Base-by-base conservation (phyloP, 257 asterid species). In the Solanum chaucha region DNA sequence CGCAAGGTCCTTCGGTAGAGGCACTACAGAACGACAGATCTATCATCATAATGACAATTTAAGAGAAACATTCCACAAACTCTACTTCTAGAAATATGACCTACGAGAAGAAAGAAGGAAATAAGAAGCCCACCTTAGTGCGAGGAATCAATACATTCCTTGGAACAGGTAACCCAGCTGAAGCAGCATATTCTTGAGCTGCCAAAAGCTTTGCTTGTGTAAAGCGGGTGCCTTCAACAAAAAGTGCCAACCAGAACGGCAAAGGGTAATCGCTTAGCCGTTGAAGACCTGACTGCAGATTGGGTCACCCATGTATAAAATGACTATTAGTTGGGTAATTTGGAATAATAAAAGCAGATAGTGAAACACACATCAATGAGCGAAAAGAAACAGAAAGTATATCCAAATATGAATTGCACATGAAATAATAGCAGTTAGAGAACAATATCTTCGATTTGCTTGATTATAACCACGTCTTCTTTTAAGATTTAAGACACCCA, bases 191-290 rank as follows among this genome's bases (percentile, higher is more conserved):
- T 89, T 97, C 99, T 88, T 95, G 99, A 88, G 99, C 99, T 46
- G 98, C 98, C 88, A 93, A 88, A 88, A 97, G 99, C 91, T 97
- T 97, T 87, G 98, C 96, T 89, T 93, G 96, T 0, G 99, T 97
- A 88, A 97, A 97, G 85, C 98, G 96, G 88, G 99, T 97, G 51
- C 99, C 99, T 92, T 95, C 99, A 19, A 96, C 99, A 87, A 97
- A 97, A 90, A 97, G 96, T 75, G 98, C 98, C 85, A 97, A 86
- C 98, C 98, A 97, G 89, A 97, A 97, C 34, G 99, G 98, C 59
- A 67, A 92, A 87, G 99, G 99, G 86, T 90, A 96, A 91, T 97
- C 99, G 32, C 87, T 88, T n/a, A 97, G 92, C 72, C 91, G 90
- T 86, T 93, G 95, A 72, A 95, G 92, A 81, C 98, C 95, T 44